Percentiles rank a stretch among this genome's conserved stretches.
These are phyloP conservation scores for Cyclospora cayetanensis DNA, from an alignment of 169 alveolate genomes.

Conservation along the genomic window DNA sequence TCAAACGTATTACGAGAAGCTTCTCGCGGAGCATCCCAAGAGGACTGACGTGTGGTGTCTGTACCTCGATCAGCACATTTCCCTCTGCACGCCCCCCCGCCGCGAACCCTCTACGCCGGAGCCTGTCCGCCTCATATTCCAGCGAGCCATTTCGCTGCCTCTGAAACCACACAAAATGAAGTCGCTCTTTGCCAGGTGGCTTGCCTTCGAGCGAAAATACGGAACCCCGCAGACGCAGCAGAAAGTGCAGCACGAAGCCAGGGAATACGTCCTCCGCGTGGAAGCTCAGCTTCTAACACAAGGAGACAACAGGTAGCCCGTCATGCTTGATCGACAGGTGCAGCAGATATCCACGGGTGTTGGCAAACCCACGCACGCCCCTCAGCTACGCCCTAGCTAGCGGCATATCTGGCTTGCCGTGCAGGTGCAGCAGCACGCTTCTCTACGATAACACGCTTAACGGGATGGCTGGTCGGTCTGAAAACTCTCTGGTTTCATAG, in stretches of 20 bases:
- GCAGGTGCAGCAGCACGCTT: too few relatives aligned
- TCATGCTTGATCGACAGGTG: too few relatives aligned
- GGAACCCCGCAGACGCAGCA: slow-evolving; percentile 73
- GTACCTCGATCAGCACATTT: slow-evolving; percentile 79
- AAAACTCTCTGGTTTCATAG: too few relatives aligned
- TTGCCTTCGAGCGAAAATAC: slow-evolving; percentile 76
- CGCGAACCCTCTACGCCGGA: slow-evolving; percentile 33
- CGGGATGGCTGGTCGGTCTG: too few relatives aligned
- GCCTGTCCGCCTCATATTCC: slow-evolving; percentile 71
- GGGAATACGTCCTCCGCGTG: slow-evolving; percentile 67
- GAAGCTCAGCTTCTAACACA: slow-evolving; percentile 16
- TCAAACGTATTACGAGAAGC: slow-evolving; percentile 76
- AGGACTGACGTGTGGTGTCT: slow-evolving; percentile 82
- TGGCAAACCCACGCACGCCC: too few relatives aligned
- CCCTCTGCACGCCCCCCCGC: slow-evolving; percentile 73
- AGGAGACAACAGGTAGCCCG: neutral
- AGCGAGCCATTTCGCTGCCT: slow-evolving; percentile 57
- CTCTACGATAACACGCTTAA: too few relatives aligned
- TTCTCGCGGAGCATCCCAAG: slow-evolving; percentile 80
- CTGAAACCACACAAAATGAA: slow-evolving; percentile 82
- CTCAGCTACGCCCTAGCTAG: too few relatives aligned
- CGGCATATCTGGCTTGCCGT: too few relatives aligned
- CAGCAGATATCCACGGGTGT: too few relatives aligned
- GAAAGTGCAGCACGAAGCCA: slow-evolving; percentile 75
- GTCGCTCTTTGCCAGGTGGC: slow-evolving; percentile 80